A percentile compares a stretch with the other conserved stretches of the same genome.
Conservation (phyloP, 2,329 filamentous ascomycete species). For the Graphium sp. region DNA sequence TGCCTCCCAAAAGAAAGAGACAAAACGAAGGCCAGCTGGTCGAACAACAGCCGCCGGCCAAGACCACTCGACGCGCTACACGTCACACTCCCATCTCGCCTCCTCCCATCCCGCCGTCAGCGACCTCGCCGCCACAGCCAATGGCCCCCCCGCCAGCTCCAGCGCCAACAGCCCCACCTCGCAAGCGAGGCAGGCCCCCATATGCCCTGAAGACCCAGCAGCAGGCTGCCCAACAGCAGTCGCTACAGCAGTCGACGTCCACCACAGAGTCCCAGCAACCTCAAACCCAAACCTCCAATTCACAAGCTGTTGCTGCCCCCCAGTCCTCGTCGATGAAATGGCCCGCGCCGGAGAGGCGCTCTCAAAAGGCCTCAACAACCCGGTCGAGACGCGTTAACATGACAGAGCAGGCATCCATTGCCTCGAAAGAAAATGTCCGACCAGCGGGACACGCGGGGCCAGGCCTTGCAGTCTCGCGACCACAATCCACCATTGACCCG, state of each 20-base stretch:
- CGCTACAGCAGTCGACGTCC: slow-evolving; percentile 5
- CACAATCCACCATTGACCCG: slow-evolving; percentile 14
- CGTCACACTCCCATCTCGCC: slow-evolving; percentile 16
- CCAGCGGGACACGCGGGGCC: slow-evolving; percentile 9
- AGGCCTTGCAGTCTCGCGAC: slow-evolving; percentile 15
- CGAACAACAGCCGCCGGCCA: not conserved
- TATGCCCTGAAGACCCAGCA: not conserved
- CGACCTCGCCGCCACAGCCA: slow-evolving; percentile 9
- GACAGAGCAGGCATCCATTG: not conserved
- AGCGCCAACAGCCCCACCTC: not conserved
- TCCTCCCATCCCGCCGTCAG: slow-evolving; percentile 13
- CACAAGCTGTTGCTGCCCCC: slow-evolving; percentile 19
- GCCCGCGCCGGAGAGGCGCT: slow-evolving; percentile 8
- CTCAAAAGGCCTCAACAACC: slow-evolving; percentile 8
- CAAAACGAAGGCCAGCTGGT: slow-evolving; percentile 2
- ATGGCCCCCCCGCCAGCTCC: slow-evolving; percentile 9
- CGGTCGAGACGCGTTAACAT: slow-evolving; percentile 7
- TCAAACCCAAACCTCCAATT: slow-evolving; percentile 11
- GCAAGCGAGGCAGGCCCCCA: slow-evolving; percentile 1
- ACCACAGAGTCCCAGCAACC: slow-evolving; percentile 8
- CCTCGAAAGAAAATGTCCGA: slow-evolving; percentile 1
- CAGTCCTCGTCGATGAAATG: slow-evolving; percentile 22
- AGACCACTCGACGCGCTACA: slow-evolving; percentile 10
- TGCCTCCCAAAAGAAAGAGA: slow-evolving; percentile 2
- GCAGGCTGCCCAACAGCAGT: not conserved